These are phyloP conservation scores for Mariannaea sp. DNA, from an alignment of 2,329 filamentous ascomycete genomes.

Conservation along the genomic window DNA sequence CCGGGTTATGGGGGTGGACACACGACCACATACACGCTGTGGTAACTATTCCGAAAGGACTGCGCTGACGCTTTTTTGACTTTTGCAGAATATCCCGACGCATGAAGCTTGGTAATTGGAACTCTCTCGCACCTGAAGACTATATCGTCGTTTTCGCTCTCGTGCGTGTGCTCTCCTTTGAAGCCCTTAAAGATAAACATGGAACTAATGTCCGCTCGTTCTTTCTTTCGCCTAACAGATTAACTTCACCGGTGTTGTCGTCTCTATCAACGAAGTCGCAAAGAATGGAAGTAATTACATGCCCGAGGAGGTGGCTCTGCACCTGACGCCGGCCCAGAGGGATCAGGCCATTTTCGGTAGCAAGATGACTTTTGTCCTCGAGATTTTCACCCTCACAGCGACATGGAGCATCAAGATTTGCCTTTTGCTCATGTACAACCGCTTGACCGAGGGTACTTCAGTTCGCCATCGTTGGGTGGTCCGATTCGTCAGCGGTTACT, in stretches of 20 bases:
- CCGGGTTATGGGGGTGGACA: neutral
- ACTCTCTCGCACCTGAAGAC: conserved; percentile 59
- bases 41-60: neutral
- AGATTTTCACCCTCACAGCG: conserved; percentile 56
- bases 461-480: conserved; percentile 45
- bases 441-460: conserved; percentile 50
- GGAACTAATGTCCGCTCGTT: conserved; percentile 12
- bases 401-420: conserved; percentile 60
- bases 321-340: conserved; percentile 52
- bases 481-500: conserved; percentile 50
- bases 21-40: neutral
- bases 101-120: conserved; percentile 50
- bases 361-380: conserved; percentile 58
- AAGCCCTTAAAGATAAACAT: too few species aligned
- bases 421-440: conserved; percentile 56
- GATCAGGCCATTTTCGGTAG: conserved; percentile 53
- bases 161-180: too few species aligned
- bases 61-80: neutral
- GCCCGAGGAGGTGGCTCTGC: conserved; percentile 41
- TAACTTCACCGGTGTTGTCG: conserved; percentile 49
- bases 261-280: conserved; percentile 49
- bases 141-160: conserved; percentile 60
- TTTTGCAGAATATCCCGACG: conserved; percentile 37
- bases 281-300: conserved; percentile 53
- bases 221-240: conserved; percentile 21